Percentiles rank a stretch among this genome's conserved stretches.
Evolutionary conservation across 805 yeast species (phyloP).

Genomic region (Starmera dryadoides): DNA sequence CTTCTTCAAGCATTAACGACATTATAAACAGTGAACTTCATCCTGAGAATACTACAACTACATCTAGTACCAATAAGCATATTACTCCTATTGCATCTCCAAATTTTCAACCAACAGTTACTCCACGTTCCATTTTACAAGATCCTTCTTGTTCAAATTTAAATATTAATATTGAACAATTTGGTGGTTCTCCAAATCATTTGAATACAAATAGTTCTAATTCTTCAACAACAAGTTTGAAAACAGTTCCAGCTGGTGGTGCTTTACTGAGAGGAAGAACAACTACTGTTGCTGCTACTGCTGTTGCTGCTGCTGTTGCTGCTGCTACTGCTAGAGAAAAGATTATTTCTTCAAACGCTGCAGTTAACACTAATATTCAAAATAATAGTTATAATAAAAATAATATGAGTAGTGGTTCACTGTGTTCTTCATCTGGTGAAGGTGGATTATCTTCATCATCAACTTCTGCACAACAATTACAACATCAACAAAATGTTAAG

Average conservation of each 20-base stretch:
- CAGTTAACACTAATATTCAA: slow-evolving; percentile 2
- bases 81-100: slow-evolving; percentile 4
- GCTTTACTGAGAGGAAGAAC: slow-evolving; percentile 33
- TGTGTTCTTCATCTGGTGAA: slow-evolving; percentile 8
- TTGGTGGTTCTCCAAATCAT: neutral
- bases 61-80: neutral
- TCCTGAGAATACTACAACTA: neutral
- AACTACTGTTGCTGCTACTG: slow-evolving; percentile 30
- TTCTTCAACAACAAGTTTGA: slow-evolving; percentile 9
- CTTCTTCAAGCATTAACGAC: slow-evolving; percentile 17
- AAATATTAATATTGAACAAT: no score
- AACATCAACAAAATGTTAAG: slow-evolving; percentile 30
- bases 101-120: neutral
- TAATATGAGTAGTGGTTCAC: slow-evolving; percentile 14
- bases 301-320: slow-evolving; percentile 32
- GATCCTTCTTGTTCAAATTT: neutral
- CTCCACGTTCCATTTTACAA: neutral
- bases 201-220: no score
- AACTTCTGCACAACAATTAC: slow-evolving; percentile 1
- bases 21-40: slow-evolving; percentile 14
- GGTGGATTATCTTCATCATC: slow-evolving; percentile 1
- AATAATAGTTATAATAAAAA: slow-evolving; percentile 7
- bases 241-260: slow-evolving; percentile 39
- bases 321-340: slow-evolving; percentile 28
- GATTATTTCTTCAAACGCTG: neutral